These are phyloP conservation scores for Gossypium bickii DNA, from an alignment of 345 rosid species.

Conservation along the genomic window DNA sequence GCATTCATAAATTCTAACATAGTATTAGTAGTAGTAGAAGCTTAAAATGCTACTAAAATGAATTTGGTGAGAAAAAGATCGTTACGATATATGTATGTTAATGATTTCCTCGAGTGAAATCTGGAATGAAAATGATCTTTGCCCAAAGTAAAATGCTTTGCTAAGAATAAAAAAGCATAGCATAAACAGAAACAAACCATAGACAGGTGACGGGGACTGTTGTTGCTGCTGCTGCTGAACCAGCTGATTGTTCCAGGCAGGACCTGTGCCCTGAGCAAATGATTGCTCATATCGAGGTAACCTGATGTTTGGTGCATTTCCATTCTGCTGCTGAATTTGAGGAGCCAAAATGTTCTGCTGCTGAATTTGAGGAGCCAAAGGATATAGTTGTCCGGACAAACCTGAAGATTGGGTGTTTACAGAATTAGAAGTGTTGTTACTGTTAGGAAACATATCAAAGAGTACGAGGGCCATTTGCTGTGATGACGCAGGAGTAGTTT, in stretches of 20 bases:
- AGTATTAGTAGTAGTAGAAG: not conserved
- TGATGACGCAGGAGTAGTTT: conserved; percentile 51
- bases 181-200: conserved; percentile 41
- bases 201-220: conserved; percentile 62
- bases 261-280: conserved; percentile 47
- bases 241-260: conserved; percentile 73
- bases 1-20: conserved; percentile 6
- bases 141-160: conserved; percentile 5
- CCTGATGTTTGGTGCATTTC: conserved; percentile 49
- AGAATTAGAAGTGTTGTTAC: conserved; percentile 41
- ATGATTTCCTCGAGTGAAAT: not conserved
- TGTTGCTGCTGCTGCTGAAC: conserved; percentile 30
- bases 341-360: conserved; percentile 33
- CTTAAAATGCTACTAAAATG: not conserved
- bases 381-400: conserved; percentile 38
- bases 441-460: conserved; percentile 76
- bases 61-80: not conserved
- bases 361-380: conserved; percentile 51
- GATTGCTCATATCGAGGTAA: conserved; percentile 59
- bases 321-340: conserved; percentile 54
- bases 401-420: conserved; percentile 43
- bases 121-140: not conserved
- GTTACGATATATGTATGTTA: not conserved
- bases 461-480: conserved; percentile 84
- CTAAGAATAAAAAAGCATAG: not conserved